phyloP scores from a whole-genome alignment of 1,284 basidiomycete species.

The Leccinum griseonigrum region DNA sequence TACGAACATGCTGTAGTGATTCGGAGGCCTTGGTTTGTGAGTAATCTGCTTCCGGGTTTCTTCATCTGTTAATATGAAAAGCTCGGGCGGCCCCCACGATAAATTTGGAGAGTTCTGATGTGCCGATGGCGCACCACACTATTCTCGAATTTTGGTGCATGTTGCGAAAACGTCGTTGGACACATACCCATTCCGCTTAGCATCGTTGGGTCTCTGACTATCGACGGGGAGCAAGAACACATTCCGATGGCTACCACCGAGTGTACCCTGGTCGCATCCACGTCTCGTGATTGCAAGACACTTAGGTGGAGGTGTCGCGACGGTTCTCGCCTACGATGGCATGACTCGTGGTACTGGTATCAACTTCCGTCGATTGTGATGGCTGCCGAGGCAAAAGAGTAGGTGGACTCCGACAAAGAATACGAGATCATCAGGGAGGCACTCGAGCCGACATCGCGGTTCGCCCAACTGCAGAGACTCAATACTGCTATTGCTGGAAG shows the following conservation, averaged over 20 bases:
- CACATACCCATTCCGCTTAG: slow-evolving; percentile 96
- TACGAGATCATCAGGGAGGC: slow-evolving; percentile 76
- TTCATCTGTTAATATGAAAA: slow-evolving; percentile 32
- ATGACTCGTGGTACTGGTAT: slow-evolving; percentile 99
- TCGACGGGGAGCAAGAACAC: slow-evolving; percentile 84
- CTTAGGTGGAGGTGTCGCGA: slow-evolving; percentile 95
- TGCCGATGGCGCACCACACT: slow-evolving; percentile 90
- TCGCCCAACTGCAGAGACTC: slow-evolving; percentile 79
- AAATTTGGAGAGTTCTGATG: slow-evolving; percentile 80
- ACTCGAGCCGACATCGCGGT: slow-evolving; percentile 94
- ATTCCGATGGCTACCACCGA: slow-evolving; percentile 99
- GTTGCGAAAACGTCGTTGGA: slow-evolving; percentile 98
- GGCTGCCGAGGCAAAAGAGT: slow-evolving; percentile 84
- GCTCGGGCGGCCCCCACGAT: slow-evolving; percentile 85
- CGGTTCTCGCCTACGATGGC: slow-evolving; percentile 89
- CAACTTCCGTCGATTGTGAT: slow-evolving; percentile 84
- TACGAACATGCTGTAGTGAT: slow-evolving; percentile 86
- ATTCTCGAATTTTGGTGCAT: slow-evolving; percentile 95
- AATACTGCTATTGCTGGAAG: slow-evolving; percentile 89
- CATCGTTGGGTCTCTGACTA: slow-evolving; percentile 91
- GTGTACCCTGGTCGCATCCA: slow-evolving; percentile 96
- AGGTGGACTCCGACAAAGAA: slow-evolving; percentile 88
- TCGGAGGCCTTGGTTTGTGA: slow-evolving; percentile 84
- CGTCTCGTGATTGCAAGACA: slow-evolving; percentile 97
- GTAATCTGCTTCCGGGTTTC: slow-evolving; percentile 32